phyloP scores from a whole-genome alignment of 106 monocot species.

The Vanilla planifolia region DNA sequence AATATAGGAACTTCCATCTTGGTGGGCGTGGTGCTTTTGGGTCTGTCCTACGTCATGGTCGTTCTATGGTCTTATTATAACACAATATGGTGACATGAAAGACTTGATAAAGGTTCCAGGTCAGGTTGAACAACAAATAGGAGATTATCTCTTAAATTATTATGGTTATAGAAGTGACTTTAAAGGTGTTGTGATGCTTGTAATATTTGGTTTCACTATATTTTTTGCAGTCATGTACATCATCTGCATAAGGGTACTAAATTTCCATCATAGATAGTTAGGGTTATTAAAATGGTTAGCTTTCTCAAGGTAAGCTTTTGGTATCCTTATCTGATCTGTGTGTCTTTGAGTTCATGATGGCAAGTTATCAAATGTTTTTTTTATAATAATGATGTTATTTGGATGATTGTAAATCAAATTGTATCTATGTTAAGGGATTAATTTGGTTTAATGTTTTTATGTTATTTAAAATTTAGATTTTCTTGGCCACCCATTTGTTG shows the following conservation, averaged over 20 bases:
- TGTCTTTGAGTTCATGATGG: no score
- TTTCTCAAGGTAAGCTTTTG: no score
- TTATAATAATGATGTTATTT: no score
- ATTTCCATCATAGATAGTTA: constrained; percentile 61
- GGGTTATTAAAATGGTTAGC: no score
- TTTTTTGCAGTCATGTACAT: constrained; percentile 62
- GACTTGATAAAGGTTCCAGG: constrained; percentile 37
- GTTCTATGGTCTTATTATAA: constrained; percentile 49
- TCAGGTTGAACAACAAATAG: constrained; percentile 12
- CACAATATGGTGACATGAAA: constrained; percentile 63
- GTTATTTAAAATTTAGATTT: no score
- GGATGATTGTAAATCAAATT: no score
- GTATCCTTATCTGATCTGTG: no score
- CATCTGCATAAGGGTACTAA: constrained; percentile 49
- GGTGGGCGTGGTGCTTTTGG: constrained; percentile 85
- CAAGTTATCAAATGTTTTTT: no score
- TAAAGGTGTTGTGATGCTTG: constrained; percentile 36
- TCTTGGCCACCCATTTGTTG: no score
- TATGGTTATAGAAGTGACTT: constrained; percentile 50
- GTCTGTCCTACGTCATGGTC: constrained; percentile 59
- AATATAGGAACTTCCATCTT: constrained; percentile 57
- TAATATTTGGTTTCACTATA: constrained; percentile 38
- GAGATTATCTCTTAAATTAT: constrained; percentile 28
- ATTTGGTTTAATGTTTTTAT: no score
- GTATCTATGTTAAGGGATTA: no score